Evolutionary conservation across 805 yeast species (phyloP).

Genomic region (Yarrowia osloensis): DNA sequence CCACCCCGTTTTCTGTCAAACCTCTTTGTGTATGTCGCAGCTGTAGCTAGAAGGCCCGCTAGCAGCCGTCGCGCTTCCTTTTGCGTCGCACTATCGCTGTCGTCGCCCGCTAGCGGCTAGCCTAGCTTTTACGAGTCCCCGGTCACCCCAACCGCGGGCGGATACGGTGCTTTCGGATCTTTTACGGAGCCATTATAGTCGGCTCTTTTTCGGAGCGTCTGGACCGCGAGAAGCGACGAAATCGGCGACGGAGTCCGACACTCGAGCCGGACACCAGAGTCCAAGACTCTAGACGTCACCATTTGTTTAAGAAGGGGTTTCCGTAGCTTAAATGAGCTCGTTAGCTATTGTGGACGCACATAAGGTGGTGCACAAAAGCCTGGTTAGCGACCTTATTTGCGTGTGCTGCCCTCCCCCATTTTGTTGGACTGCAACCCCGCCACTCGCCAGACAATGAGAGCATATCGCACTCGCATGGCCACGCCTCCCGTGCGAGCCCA

Average conservation of each 20-base stretch:
- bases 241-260: too few species aligned
- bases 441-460: slow-evolving; percentile 5
- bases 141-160: not conserved
- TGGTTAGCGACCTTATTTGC: not conserved
- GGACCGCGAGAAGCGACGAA: too few species aligned
- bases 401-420: not conserved
- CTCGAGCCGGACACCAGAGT: too few species aligned
- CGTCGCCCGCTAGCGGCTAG: not conserved
- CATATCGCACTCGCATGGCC: slow-evolving; percentile 22
- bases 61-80: not conserved
- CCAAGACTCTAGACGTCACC: too few species aligned
- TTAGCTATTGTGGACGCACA: too few species aligned
- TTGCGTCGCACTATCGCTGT: not conserved
- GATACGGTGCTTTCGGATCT: not conserved
- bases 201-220: not conserved
- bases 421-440: not conserved
- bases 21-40: not conserved
- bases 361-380: too few species aligned
- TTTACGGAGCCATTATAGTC: not conserved
- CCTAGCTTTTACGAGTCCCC: not conserved
- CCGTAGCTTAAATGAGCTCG: too few species aligned
- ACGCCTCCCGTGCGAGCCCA: not conserved
- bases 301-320: too few species aligned
- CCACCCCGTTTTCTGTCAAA: slow-evolving; percentile 25
- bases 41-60: not conserved